Percentiles rank a stretch among this genome's conserved stretches.
phyloP scores from a whole-genome alignment of 225 moss, liverwort and hornwort species.

The Pseudisothecium myosuroides region DNA sequence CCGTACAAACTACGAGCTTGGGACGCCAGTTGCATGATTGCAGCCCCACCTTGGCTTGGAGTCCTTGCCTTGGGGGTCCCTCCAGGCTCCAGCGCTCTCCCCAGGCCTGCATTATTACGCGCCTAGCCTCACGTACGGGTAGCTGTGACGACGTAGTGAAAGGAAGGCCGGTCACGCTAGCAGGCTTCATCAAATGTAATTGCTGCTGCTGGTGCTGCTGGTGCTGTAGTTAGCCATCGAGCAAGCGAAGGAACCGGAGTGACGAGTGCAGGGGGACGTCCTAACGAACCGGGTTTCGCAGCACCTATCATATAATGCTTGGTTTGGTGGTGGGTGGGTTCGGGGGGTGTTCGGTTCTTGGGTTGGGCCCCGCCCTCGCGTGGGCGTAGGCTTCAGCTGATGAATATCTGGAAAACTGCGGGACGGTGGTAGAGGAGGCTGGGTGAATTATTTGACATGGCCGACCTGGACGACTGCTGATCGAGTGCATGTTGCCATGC shows the following conservation, averaged over 20 bases:
- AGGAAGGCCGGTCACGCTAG: background rate
- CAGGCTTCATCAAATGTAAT: background rate
- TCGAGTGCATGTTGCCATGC: background rate
- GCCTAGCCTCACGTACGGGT: background rate
- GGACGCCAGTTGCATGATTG: constrained; percentile 8
- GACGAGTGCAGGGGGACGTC: background rate
- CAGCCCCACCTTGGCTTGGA: background rate
- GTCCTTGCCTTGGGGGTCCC: background rate
- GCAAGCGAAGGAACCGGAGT: background rate
- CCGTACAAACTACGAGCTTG: background rate
- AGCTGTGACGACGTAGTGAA: background rate
- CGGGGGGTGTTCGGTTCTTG: background rate
- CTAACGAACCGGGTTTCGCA: background rate
- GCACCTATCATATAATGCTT: background rate
- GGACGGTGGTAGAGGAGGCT: background rate
- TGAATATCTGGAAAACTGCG: background rate
- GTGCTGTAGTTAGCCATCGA: background rate
- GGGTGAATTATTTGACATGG: constrained; percentile 4
- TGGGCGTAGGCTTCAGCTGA: background rate
- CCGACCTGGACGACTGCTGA: background rate
- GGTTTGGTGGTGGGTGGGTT: background rate
- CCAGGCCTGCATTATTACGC: background rate
- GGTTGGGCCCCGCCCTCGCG: constrained; percentile 18
- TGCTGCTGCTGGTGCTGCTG: background rate
- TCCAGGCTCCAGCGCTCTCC: background rate